Evolutionary conservation across 495 filamentous ascomycete genomes (phyloP).

Genomic region (Podospora bellae-mahoneyi): DNA sequence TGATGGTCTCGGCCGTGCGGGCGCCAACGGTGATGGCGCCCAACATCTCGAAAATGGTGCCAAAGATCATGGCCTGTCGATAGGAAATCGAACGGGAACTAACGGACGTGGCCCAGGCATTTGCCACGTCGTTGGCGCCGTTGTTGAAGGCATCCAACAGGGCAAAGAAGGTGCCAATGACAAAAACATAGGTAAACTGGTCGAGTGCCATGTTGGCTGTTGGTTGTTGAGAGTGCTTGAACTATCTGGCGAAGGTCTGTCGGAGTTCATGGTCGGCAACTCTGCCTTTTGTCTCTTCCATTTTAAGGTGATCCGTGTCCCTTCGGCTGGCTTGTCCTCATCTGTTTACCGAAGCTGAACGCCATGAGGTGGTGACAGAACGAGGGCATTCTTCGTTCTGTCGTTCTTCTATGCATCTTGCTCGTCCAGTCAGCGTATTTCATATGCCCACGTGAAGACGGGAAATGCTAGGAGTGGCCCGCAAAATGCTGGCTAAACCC

Average conservation of each 20-base stretch:
- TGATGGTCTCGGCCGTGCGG: constrained; percentile 66
- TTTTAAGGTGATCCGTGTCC: not conserved
- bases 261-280: no score
- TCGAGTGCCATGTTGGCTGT: constrained; percentile 41
- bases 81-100: constrained; percentile 64
- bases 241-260: not conserved
- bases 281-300: not conserved
- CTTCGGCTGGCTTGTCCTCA: not conserved
- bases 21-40: constrained; percentile 62
- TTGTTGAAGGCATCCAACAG: constrained; percentile 71
- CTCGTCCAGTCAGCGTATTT: not conserved
- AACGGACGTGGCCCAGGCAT: constrained; percentile 69
- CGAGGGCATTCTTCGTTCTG: not conserved
- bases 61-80: constrained; percentile 63
- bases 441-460: not conserved
- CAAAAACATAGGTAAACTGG: constrained; percentile 67
- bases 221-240: not conserved
- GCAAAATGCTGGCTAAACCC: not conserved
- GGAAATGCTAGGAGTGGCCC: not conserved
- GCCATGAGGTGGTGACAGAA: not conserved
- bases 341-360: not conserved
- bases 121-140: constrained; percentile 68
- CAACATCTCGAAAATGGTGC: constrained; percentile 62
- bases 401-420: not conserved
- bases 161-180: constrained; percentile 71